Base-by-base conservation (phyloP, 805 yeast species). In the Saturnispora quitensis region DNA sequence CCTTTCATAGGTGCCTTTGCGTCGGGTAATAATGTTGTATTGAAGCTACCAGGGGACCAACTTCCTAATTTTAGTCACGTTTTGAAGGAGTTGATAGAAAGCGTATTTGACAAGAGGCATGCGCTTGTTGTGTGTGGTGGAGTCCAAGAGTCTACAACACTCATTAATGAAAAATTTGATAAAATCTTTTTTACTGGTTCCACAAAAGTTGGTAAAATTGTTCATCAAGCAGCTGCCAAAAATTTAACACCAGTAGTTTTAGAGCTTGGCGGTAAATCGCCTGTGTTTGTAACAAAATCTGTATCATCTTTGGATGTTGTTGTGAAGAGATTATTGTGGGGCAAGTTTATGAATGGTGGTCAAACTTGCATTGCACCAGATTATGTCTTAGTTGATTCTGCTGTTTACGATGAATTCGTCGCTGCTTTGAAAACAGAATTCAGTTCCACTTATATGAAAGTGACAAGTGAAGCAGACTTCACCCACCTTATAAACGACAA, bases 231-330 rank as follows among this genome's bases (percentile, higher is more conserved):
- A 44, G 97, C 97, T 1, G 93, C 91, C n/a, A 81, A 86, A 67
- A 76, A 78, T 20, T 73, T 89, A 58, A 88, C 95, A 1, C 97
- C 97, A 0, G 76, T 77, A 10, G 68, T 86, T 8, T 73, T 90
- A 55, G 98, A 90, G 68, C 73, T 90, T 44, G 97, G 98, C 50
- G 98, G 98, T 4, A 90, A 90, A 66, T 84, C 91, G 6, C 98
- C 98, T 0, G 86, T 79, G 1, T 75, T 89, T 58, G 70, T 90
- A 10, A 53, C 62, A 4, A 43, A 53, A 15, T 47, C 54, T 12
- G 48, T 74, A 70, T 22, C 28, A 4, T 45, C 54, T 6, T 58
- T 81, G 36, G 61, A 67, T 9, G 65, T 69, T 1, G 56, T 73
- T 43, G 72, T 89, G 25, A 75, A 75, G 56, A 77, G 97, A 66